Percentiles rank a stretch among this genome's conserved stretches.
phyloP scores from a whole-genome alignment of 495 filamentous ascomycete genomes.

The Lasiosphaeriaceae sp. region DNA sequence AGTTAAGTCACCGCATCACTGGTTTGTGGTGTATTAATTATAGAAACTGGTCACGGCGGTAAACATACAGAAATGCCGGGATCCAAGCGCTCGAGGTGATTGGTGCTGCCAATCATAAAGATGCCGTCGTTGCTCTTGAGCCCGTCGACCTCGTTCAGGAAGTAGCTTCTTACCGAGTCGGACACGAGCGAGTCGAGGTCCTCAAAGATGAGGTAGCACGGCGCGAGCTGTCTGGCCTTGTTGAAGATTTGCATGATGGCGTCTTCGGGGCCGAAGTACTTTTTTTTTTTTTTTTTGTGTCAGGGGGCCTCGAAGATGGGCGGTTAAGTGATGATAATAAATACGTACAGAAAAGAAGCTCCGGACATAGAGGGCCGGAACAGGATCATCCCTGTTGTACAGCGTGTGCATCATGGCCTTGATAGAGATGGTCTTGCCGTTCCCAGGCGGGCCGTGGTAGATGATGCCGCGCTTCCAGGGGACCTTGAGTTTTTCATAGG shows the following conservation, averaged over 20 bases:
- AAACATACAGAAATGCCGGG: slow-evolving; percentile 51
- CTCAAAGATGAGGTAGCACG: slow-evolving; percentile 57
- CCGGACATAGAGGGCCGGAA: slow-evolving; percentile 36
- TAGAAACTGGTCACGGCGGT: too few species aligned
- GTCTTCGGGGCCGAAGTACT: slow-evolving; percentile 39
- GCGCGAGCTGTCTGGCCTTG: slow-evolving; percentile 48
- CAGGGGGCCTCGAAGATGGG: background rate
- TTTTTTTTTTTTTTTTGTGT: too few species aligned
- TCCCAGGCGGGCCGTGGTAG: slow-evolving; percentile 57
- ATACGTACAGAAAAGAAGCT: slow-evolving; percentile 13
- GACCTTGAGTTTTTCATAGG: slow-evolving; percentile 55
- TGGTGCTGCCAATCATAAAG: slow-evolving; percentile 62
- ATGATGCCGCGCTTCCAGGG: slow-evolving; percentile 54
- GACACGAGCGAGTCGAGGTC: slow-evolving; percentile 62
- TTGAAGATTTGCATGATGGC: slow-evolving; percentile 47
- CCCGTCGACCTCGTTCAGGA: slow-evolving; percentile 70
- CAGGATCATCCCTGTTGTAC: slow-evolving; percentile 32
- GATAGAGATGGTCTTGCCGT: slow-evolving; percentile 67
- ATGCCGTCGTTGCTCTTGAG: slow-evolving; percentile 64
- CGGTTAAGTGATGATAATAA: slow-evolving; percentile 22
- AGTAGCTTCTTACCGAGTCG: slow-evolving; percentile 54
- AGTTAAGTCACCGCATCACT: too few species aligned
- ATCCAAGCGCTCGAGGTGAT: slow-evolving; percentile 57
- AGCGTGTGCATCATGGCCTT: slow-evolving; percentile 62
- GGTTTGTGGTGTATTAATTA: too few species aligned